Evolutionary conservation across 176 grass and related monocot species (phyloP).

Genomic region (Oryza glumipatula): DNA sequence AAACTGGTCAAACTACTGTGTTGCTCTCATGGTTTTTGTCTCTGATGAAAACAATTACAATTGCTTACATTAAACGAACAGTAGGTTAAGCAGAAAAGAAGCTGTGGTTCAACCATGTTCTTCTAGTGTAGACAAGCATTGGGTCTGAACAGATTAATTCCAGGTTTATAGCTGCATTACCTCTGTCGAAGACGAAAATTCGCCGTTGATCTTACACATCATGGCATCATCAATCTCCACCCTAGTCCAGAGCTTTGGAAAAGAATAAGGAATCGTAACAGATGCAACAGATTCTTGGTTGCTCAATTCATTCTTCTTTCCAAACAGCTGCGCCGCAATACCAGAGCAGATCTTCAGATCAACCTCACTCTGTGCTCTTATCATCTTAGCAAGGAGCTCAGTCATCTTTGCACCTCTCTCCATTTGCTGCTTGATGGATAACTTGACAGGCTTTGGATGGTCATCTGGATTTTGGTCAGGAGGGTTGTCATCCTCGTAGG

Average conservation of each 20-base stretch:
- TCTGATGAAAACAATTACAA: conserved; percentile 8
- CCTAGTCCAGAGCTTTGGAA: conserved; percentile 42
- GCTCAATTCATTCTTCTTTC: background rate
- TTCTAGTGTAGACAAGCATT: background rate
- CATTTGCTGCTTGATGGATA: conserved; percentile 43
- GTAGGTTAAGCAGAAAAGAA: background rate
- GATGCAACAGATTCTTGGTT: conserved; percentile 38
- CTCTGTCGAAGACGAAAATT: conserved; percentile 55
- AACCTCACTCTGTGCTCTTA: conserved; percentile 53
- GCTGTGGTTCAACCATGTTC: background rate
- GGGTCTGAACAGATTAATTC: background rate
- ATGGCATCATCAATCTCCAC: conserved; percentile 51
- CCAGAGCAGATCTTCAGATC: conserved; percentile 72
- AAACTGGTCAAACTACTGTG: background rate
- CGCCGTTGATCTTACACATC: conserved; percentile 32
- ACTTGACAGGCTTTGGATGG: conserved; percentile 22
- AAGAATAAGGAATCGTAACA: conserved; percentile 23
- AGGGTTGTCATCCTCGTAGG: conserved; percentile 35
- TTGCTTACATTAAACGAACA: conserved; percentile 18
- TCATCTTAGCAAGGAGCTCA: conserved; percentile 70
- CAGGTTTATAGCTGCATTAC: conserved; percentile 59
- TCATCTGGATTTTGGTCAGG: conserved; percentile 44
- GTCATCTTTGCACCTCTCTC: conserved; percentile 50
- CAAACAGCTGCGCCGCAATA: conserved; percentile 45
- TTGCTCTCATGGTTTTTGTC: background rate